phyloP scores from a whole-genome alignment of 345 rosid species.

The Toxicodendron radicans region DNA sequence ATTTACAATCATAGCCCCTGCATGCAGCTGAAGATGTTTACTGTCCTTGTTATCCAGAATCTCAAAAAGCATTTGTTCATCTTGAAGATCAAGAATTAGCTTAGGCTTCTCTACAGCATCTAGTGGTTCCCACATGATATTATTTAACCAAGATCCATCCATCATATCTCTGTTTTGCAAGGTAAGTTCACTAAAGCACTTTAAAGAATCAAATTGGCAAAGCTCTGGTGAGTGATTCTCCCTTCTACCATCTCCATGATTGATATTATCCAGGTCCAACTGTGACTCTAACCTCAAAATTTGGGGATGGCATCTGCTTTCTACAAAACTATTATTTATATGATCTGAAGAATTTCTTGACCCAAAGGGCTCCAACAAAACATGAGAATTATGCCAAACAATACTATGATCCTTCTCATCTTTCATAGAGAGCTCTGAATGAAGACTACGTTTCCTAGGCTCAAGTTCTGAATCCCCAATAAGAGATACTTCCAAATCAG shows the following conservation, averaged over 20 bases:
- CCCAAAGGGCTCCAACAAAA: constrained; percentile 56
- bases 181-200: constrained; percentile 48
- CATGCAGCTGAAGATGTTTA: constrained; percentile 70
- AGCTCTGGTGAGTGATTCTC: constrained; percentile 34
- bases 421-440: constrained; percentile 27
- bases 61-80: constrained; percentile 93
- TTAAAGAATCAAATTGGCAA: constrained; percentile 40
- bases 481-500: constrained; percentile 37
- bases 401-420: constrained; percentile 37
- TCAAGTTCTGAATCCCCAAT: constrained; percentile 36
- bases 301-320: constrained; percentile 71
- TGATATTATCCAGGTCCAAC: constrained; percentile 37
- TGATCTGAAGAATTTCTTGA: constrained; percentile 35
- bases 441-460: constrained; percentile 30
- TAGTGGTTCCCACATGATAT: constrained; percentile 78
- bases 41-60: constrained; percentile 67
- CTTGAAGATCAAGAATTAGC: constrained; percentile 91
- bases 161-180: constrained; percentile 57
- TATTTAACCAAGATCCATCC: constrained; percentile 83
- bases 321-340: constrained; percentile 25
- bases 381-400: constrained; percentile 35
- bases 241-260: constrained; percentile 26
- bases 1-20: constrained; percentile 87
- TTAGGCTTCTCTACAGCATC: constrained; percentile 51
- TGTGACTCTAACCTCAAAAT: constrained; percentile 78